These are phyloP conservation scores for Neophaeococcomyces mojaviensis DNA, from an alignment of 2,329 filamentous ascomycete genomes.

Conservation along the genomic window DNA sequence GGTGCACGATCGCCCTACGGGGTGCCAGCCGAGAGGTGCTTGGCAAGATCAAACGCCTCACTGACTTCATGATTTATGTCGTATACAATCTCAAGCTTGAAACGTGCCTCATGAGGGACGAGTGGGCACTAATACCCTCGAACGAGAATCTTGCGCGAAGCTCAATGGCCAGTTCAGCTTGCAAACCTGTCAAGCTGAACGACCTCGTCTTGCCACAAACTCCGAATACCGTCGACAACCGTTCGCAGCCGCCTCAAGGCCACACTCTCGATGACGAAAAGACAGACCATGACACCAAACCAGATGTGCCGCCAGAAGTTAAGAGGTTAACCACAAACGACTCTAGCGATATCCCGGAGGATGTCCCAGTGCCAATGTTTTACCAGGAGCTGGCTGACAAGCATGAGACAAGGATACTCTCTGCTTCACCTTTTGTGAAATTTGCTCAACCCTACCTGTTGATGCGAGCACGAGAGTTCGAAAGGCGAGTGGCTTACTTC, in stretches of 20 bases:
- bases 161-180: slow-evolving; percentile 3
- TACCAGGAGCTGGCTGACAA: slow-evolving; percentile 94
- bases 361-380: slow-evolving; percentile 78
- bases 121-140: slow-evolving; percentile 75
- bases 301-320: slow-evolving; percentile 7
- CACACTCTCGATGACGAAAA: slow-evolving; percentile 8
- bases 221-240: background rate
- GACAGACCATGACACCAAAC: slow-evolving; percentile 13
- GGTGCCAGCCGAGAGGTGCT: slow-evolving; percentile 67
- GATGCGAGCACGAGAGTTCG: slow-evolving; percentile 85
- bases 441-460: slow-evolving; percentile 90
- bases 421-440: slow-evolving; percentile 90
- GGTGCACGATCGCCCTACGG: slow-evolving; percentile 87
- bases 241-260: slow-evolving; percentile 9
- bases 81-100: slow-evolving; percentile 96
- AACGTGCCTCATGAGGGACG: slow-evolving; percentile 86
- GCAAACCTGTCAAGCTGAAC: background rate
- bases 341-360: slow-evolving; percentile 60
- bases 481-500: slow-evolving; percentile 72
- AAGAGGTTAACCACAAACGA: slow-evolving; percentile 31
- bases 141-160: slow-evolving; percentile 26
- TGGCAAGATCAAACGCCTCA: slow-evolving; percentile 78
- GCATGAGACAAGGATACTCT: slow-evolving; percentile 86
- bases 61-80: slow-evolving; percentile 98
- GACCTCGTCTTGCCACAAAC: background rate